Conservation (phyloP, 345 rosid genomes). For the Trapa incisa region DNA sequence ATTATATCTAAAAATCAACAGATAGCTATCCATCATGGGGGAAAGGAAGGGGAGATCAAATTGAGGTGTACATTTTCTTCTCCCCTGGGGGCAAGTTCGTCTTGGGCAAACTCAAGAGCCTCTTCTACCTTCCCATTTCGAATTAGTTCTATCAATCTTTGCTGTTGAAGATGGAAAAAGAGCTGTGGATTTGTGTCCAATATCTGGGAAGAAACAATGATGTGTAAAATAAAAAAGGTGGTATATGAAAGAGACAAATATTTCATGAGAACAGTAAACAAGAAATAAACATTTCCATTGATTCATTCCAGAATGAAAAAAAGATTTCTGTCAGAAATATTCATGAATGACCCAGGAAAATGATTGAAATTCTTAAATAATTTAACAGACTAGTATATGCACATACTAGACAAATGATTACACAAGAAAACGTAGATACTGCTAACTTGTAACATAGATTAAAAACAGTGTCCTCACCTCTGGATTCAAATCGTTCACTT, state of each 20-base stretch:
- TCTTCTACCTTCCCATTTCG: conserved; percentile 84
- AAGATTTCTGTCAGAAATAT: not conserved
- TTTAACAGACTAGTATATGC: not conserved
- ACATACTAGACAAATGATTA: too few species aligned
- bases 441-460: not conserved
- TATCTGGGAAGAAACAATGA: conserved; percentile 6
- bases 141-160: conserved; percentile 86
- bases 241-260: not conserved
- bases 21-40: not conserved
- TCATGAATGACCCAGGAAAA: not conserved
- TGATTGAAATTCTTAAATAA: not conserved
- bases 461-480: conserved; percentile 31
- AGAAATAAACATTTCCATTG: not conserved
- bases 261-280: not conserved
- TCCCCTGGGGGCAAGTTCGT: conserved; percentile 97
- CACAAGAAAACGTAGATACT: too few species aligned
- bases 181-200: conserved; percentile 84
- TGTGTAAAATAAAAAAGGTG: not conserved
- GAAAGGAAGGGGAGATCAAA: not conserved
- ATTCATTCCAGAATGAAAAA: not conserved
- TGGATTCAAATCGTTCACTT: conserved; percentile 89
- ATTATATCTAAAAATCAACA: not conserved
- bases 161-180: conserved; percentile 98
- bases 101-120: conserved; percentile 97
- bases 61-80: conserved; percentile 61